Evolutionary conservation across 2,329 filamentous ascomycete genomes (phyloP).

Genomic region (Microsporum canis): DNA sequence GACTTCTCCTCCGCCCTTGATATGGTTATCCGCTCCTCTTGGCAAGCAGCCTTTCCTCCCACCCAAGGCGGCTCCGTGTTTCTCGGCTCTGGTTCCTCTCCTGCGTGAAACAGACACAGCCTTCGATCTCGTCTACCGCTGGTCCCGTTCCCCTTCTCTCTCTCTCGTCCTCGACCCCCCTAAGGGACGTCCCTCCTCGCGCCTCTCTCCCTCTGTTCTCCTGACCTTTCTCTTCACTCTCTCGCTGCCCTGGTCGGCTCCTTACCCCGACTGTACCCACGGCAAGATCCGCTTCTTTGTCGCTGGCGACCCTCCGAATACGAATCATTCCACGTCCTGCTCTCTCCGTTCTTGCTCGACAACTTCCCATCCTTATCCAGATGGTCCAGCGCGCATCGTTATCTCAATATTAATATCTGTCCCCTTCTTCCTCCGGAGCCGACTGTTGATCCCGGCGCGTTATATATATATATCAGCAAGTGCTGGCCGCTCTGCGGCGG

Average conservation of each 20-base stretch:
- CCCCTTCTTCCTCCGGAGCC: neutral
- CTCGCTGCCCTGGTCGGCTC: conserved; percentile 10
- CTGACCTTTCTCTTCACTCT: neutral
- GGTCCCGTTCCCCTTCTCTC: neutral
- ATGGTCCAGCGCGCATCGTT: neutral
- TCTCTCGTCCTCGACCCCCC: neutral
- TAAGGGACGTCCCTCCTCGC: neutral
- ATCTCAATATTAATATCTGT: neutral
- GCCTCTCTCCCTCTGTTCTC: neutral
- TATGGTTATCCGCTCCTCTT: neutral
- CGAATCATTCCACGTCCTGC: neutral
- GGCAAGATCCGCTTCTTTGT: conserved; percentile 5
- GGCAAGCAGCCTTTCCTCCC: conserved; percentile 7
- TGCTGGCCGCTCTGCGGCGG: conserved; percentile 15
- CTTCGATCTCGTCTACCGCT: neutral
- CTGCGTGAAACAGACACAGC: neutral
- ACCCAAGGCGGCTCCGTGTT: conserved; percentile 12
- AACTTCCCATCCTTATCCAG: neutral
- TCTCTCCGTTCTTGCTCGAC: neutral
- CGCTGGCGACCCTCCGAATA: neutral
- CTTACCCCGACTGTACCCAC: conserved; percentile 10
- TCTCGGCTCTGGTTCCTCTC: neutral
- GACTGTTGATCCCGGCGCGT: neutral
- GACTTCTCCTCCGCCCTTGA: conserved; percentile 13
- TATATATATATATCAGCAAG: neutral